Conservation (phyloP, 2,329 filamentous ascomycete genomes). For the Stemphylium beticola region DNA sequence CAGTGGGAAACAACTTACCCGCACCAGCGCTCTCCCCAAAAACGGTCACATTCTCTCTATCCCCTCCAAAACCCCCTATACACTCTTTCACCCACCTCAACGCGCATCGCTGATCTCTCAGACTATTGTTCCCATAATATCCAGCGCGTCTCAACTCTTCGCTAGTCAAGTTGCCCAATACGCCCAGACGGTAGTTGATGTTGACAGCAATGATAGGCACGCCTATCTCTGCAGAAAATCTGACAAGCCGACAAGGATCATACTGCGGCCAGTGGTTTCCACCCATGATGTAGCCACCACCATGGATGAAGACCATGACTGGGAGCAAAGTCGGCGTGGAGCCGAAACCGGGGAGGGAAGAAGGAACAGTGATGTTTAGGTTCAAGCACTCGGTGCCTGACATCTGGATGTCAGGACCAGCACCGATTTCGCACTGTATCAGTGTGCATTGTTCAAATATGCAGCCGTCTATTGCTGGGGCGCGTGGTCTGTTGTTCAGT, state of each 20-base stretch:
- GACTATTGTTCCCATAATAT: slow-evolving; percentile 33
- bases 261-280: slow-evolving; percentile 60
- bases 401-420: slow-evolving; percentile 24
- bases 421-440: slow-evolving; percentile 28
- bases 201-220: slow-evolving; percentile 52
- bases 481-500: slow-evolving; percentile 17
- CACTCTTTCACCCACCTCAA: slow-evolving; percentile 43
- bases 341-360: neutral
- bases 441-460: slow-evolving; percentile 25
- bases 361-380: slow-evolving; percentile 58
- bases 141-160: slow-evolving; percentile 53
- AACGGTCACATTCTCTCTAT: slow-evolving; percentile 41
- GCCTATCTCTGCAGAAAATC: slow-evolving; percentile 48
- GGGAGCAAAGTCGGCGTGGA: slow-evolving; percentile 45
- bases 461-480: slow-evolving; percentile 24
- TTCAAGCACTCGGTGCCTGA: slow-evolving; percentile 59
- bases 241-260: slow-evolving; percentile 54
- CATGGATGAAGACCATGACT: slow-evolving; percentile 60
- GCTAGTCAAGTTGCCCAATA: slow-evolving; percentile 49
- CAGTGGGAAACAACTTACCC: slow-evolving; percentile 31
- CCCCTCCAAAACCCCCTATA: slow-evolving; percentile 45
- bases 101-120: slow-evolving; percentile 42
- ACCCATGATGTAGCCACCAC: slow-evolving; percentile 57
- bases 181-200: slow-evolving; percentile 38
- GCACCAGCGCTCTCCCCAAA: slow-evolving; percentile 57